These are phyloP conservation scores for Blastocystis sp. DNA, from an alignment of 352 stramenopile genomes.

Conservation along the genomic window DNA sequence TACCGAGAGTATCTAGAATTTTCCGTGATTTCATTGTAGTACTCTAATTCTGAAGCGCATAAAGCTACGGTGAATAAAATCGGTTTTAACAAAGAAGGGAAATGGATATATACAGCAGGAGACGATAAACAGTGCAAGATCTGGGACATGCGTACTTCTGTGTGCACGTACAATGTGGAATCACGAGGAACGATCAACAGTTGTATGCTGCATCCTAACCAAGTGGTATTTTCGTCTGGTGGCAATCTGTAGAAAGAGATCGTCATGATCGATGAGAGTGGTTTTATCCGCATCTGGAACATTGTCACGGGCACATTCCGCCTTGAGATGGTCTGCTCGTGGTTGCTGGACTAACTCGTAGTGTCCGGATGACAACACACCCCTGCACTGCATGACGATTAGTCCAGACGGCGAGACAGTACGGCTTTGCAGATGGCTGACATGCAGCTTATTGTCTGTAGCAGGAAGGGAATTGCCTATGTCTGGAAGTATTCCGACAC, in stretches of 20 bases:
- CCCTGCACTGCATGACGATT: slow-evolving; percentile 22
- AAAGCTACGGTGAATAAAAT: slow-evolving; percentile 42
- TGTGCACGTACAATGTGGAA: slow-evolving; percentile 8
- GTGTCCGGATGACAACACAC: slow-evolving; percentile 38
- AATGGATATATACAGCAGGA: slow-evolving; percentile 57
- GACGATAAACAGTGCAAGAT: slow-evolving; percentile 50
- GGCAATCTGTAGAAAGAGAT: slow-evolving; percentile 27
- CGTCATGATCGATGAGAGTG: slow-evolving; percentile 22
- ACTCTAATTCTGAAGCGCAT: slow-evolving; percentile 47
- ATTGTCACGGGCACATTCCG: slow-evolving; percentile 23
- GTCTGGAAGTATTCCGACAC: slow-evolving; percentile 43
- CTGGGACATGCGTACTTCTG: slow-evolving; percentile 48
- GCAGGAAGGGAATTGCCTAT: slow-evolving; percentile 40
- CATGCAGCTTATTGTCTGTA: slow-evolving; percentile 45
- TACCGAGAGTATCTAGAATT: neutral
- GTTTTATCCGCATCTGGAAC: slow-evolving; percentile 38
- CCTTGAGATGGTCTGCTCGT: slow-evolving; percentile 3
- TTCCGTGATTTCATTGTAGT: neutral
- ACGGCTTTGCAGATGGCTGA: neutral
- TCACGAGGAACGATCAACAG: slow-evolving; percentile 36
- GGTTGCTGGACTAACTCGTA: neutral
- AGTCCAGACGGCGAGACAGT: slow-evolving; percentile 46
- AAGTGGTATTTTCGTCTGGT: neutral
- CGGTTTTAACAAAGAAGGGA: slow-evolving; percentile 46
- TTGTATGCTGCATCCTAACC: slow-evolving; percentile 49